Base-by-base conservation (phyloP, 1,284 basidiomycete species). In the Cutaneotrichosporon sp. region DNA sequence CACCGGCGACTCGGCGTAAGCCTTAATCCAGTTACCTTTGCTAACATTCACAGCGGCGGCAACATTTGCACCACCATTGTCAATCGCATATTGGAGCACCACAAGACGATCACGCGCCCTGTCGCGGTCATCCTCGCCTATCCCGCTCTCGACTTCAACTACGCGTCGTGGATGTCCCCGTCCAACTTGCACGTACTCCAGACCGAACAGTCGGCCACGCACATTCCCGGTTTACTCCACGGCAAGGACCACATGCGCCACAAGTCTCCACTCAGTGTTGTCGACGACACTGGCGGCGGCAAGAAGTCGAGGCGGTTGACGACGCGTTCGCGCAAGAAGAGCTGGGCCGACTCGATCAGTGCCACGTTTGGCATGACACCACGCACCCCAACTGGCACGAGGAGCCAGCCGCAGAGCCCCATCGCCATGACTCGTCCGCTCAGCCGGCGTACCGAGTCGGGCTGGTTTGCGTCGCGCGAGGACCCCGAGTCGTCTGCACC, bases 151-250 rank as follows among this genome's bases (percentile, higher is more conserved):
- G 94, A 97, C 72, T 97, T 98, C 78, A 94, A 96, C 71, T 97
- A 93, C 70, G 89, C 88, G 0, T 90, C 90, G 21, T 98, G 94
- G 94, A 97, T 97, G 92, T 85, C 91, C 0, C 85, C 87, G 1
- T 81, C 82, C 18, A 86, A 96, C 71, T 78, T 97, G 45, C 83
- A 83, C 4, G 86, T 94, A 12, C 78, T 97, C 12, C 82, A 87
- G 48, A 75, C 77, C 15, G 89, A 90, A 66, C 86, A 91, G 65
- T 90, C 88, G 0, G 83, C 85, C n/a, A 67, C 72, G 1, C 69
- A 78, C 52, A 72, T 81, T 12, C 73, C 76, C 20, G 84, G 85
- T 0, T 70, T 91, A 40, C 82, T 83, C 7, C 83, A 84, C 55
- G 86, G 87, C 69, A 94, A 94, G 75, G 87, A 94, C 66, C 92